Percentiles rank a stretch among this genome's conserved stretches.
Conservation (phyloP, 129 eudicot species). For the Artemisia annua region DNA sequence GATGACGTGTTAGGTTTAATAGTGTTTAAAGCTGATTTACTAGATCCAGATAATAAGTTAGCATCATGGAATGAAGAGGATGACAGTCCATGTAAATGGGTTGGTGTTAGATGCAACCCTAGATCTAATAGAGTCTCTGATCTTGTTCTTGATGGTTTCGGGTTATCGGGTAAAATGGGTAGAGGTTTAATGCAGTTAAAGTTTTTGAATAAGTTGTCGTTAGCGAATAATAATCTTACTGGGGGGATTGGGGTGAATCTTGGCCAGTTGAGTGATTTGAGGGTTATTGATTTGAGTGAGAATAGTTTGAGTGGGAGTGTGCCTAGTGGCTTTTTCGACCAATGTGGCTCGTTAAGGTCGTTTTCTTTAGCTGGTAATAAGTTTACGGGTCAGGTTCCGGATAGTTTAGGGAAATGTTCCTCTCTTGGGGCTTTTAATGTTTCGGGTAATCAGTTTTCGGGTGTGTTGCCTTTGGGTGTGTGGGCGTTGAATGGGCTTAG, state of each 20-base stretch:
- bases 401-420: conserved; percentile 65
- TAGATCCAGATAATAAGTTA: conserved; percentile 72
- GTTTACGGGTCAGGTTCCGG: conserved; percentile 70
- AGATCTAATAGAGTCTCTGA: conserved; percentile 88
- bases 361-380: conserved; percentile 60
- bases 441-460: conserved; percentile 72
- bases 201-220: conserved; percentile 60
- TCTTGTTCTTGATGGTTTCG: conserved; percentile 74
- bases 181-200: conserved; percentile 69
- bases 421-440: conserved; percentile 58
- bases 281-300: conserved; percentile 72
- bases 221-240: conserved; percentile 75
- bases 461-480: conserved; percentile 52
- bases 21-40: conserved; percentile 78
- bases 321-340: conserved; percentile 49
- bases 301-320: conserved; percentile 59
- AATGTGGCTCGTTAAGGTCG: conserved; percentile 78
- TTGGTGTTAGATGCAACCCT: conserved; percentile 74
- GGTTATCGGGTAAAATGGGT: conserved; percentile 71
- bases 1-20: conserved; percentile 85
- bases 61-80: conserved; percentile 90
- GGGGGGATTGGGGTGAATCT: conserved; percentile 60
- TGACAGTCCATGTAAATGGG: conserved; percentile 82
- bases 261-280: conserved; percentile 48
- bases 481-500: conserved; percentile 73